Evolutionary conservation across 257 asterid genomes (phyloP).

Genomic region (Ajuga chamaepitys): DNA sequence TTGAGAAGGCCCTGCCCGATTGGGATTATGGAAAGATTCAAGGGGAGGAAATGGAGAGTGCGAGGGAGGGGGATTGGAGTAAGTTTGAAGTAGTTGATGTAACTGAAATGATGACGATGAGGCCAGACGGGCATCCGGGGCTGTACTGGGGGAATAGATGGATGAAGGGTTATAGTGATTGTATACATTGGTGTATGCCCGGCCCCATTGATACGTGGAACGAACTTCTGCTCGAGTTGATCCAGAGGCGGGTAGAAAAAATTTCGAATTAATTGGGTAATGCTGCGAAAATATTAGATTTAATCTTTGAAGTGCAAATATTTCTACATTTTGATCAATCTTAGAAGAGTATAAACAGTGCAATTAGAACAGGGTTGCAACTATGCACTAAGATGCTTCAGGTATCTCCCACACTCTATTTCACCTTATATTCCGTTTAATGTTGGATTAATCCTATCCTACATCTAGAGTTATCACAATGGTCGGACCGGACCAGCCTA

Average conservation of each 20-base stretch:
- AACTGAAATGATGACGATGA: slow-evolving; percentile 34
- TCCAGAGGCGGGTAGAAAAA: slow-evolving; percentile 14
- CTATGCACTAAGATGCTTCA: too few species aligned
- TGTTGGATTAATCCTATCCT: too few species aligned
- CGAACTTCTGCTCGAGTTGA: slow-evolving; percentile 38
- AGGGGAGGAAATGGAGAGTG: slow-evolving; percentile 33
- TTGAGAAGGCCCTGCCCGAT: slow-evolving; percentile 3
- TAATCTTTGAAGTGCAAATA: too few species aligned
- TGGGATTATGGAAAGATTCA: slow-evolving; percentile 31
- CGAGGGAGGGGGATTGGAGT: slow-evolving; percentile 29
- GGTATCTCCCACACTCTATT: too few species aligned
- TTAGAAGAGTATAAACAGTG: too few species aligned
- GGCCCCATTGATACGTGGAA: slow-evolving; percentile 60
- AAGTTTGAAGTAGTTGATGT: slow-evolving; percentile 37
- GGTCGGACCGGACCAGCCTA: too few species aligned
- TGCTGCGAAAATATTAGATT: too few species aligned
- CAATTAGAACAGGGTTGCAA: too few species aligned
- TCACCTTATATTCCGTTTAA: too few species aligned
- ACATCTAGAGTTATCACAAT: too few species aligned
- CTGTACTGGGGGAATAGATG: slow-evolving; percentile 30
- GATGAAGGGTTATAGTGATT: slow-evolving; percentile 41
- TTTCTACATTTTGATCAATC: too few species aligned
- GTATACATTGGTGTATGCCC: slow-evolving; percentile 56
- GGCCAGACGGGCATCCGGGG: slow-evolving; percentile 52
- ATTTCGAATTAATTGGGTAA: too few species aligned